phyloP scores from a whole-genome alignment of 1,284 basidiomycete species.

The Boletellus sp. region DNA sequence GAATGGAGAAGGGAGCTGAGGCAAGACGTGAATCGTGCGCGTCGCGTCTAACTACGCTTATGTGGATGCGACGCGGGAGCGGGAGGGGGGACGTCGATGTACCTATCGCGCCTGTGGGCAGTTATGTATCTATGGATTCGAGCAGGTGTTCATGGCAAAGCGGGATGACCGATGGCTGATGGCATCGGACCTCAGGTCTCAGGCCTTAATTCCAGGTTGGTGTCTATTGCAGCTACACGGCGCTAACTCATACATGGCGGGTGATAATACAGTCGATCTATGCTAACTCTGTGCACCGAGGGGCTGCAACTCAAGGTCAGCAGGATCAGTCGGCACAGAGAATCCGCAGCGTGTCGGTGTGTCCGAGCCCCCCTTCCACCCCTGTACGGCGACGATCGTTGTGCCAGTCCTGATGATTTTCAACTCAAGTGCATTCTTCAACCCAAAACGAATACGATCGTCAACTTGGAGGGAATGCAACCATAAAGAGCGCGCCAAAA shows the following conservation, averaged over 20 bases:
- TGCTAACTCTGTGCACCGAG: constrained; percentile 39
- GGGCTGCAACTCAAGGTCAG: constrained; percentile 79
- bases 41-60: constrained; percentile 52
- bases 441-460: constrained; percentile 87
- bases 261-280: constrained; percentile 4
- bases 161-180: too few species aligned
- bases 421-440: constrained; percentile 83
- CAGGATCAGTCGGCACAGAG: constrained; percentile 80
- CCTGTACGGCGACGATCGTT: constrained; percentile 93
- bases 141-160: too few species aligned
- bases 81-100: constrained; percentile 42
- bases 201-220: too few species aligned
- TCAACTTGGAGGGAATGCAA: constrained; percentile 54
- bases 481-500: constrained; percentile 2
- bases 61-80: constrained; percentile 46
- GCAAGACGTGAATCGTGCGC: too few species aligned
- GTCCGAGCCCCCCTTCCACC: constrained; percentile 98
- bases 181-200: too few species aligned
- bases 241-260: constrained; percentile 13
- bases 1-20: constrained; percentile 31
- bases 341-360: constrained; percentile 83
- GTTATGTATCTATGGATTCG: too few species aligned
- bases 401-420: constrained; percentile 89
- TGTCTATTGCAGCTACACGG: too few species aligned
- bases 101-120: constrained; percentile 10